phyloP scores from a whole-genome alignment of 2,329 filamentous ascomycete species.

The Capronia epimyces region DNA sequence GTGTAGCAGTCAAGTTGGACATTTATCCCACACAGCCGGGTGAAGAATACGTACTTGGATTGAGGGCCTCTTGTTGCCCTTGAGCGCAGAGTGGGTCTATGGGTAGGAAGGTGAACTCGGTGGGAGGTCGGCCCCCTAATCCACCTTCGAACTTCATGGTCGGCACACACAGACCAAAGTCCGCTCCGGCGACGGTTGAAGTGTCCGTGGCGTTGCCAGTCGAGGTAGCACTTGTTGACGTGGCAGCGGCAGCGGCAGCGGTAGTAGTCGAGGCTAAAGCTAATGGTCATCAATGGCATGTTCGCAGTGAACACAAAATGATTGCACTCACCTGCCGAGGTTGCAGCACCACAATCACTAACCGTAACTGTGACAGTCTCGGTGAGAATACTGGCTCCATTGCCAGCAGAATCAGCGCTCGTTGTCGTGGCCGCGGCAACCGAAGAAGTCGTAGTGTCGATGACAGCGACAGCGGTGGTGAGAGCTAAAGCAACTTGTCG shows the following conservation, averaged over 20 bases:
- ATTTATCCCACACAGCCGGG: not conserved
- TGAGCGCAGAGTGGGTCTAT: conserved; percentile 56
- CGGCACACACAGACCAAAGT: conserved; percentile 49
- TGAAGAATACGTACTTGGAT: conserved; percentile 49
- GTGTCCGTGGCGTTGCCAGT: conserved; percentile 1
- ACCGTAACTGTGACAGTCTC: not conserved
- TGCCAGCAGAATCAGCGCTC: too few species aligned
- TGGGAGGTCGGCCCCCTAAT: conserved; percentile 47
- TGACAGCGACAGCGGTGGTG: conserved; percentile 25
- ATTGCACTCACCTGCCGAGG: conserved; percentile 3
- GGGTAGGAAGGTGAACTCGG: conserved; percentile 64
- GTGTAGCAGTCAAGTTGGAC: not conserved
- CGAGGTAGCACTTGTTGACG: conserved; percentile 20
- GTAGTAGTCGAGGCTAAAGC: conserved; percentile 4
- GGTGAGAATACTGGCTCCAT: too few species aligned
- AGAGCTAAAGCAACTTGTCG: too few species aligned
- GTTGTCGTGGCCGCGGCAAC: not conserved
- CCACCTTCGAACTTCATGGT: conserved; percentile 55
- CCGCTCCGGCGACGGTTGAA: conserved; percentile 34
- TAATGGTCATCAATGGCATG: not conserved
- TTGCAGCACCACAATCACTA: conserved; percentile 3
- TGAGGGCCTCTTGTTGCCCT: conserved; percentile 60
- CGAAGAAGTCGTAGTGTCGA: not conserved
- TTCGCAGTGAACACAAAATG: not conserved
- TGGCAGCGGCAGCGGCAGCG: conserved; percentile 13